Evolutionary conservation across 176 grass and related monocot species (phyloP).

Genomic region (Elaeis guineensis): DNA sequence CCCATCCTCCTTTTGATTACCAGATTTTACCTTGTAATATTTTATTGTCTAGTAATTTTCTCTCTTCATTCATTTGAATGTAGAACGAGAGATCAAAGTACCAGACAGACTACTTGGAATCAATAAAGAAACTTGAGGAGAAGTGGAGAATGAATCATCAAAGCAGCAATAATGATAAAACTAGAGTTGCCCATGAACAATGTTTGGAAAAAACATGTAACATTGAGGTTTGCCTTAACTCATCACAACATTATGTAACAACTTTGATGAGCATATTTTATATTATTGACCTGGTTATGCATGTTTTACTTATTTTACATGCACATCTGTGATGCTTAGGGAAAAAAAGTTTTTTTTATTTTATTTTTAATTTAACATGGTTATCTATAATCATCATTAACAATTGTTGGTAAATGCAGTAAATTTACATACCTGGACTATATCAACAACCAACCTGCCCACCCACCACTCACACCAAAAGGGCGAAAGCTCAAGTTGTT

Average conservation of each 20-base stretch:
- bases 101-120: constrained; percentile 91
- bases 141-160: constrained; percentile 85
- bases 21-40: neutral
- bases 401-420: no score
- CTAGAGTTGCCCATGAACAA: constrained; percentile 11
- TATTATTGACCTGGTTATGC: no score
- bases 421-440: no score
- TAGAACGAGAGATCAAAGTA: constrained; percentile 82
- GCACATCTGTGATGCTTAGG: no score
- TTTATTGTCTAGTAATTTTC: neutral
- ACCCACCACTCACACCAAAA: no score
- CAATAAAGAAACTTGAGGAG: constrained; percentile 87
- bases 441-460: no score
- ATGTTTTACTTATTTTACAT: neutral
- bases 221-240: constrained; percentile 42
- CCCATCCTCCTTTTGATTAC: neutral
- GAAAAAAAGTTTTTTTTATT: no score
- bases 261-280: no score
- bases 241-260: neutral
- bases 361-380: no score
- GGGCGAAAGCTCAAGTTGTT: no score
- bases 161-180: constrained; percentile 21
- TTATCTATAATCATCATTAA: no score
- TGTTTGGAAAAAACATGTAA: constrained; percentile 24
- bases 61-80: constrained; percentile 1